Conservation (phyloP, 176 grass and related monocot species). For the Poa pratensis region DNA sequence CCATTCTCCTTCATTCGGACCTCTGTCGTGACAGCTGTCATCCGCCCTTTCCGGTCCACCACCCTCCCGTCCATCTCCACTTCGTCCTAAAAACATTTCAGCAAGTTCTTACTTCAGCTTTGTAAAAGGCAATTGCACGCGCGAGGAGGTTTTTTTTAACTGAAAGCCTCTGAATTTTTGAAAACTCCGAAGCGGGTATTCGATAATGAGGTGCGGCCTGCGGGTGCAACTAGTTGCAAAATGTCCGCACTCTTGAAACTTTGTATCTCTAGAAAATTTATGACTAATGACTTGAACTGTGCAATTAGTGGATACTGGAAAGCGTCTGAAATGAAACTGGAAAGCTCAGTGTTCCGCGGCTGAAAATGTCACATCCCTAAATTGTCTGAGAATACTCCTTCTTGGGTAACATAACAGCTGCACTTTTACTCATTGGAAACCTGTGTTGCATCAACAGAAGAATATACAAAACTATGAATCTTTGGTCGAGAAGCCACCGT, state of each 20-base stretch:
- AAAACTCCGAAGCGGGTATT: no score
- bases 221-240: no score
- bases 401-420: background rate
- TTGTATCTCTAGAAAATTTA: no score
- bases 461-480: background rate
- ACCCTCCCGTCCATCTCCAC: constrained; percentile 72
- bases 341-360: background rate
- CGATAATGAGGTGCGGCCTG: no score
- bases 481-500: background rate
- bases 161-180: no score
- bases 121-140: background rate
- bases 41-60: constrained; percentile 57
- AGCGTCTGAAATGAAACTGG: no score
- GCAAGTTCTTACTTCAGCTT: background rate
- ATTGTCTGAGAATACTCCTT: background rate
- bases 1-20: constrained; percentile 61
- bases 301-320: no score
- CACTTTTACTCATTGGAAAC: background rate
- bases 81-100: constrained; percentile 57
- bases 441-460: no score
- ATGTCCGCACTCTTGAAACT: no score
- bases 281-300: no score
- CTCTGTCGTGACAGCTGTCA: constrained; percentile 67
- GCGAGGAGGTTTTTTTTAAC: background rate
- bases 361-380: background rate